Evolutionary conservation across 352 stramenopile species (phyloP).

Genomic region (Globisporangium emineosum): DNA sequence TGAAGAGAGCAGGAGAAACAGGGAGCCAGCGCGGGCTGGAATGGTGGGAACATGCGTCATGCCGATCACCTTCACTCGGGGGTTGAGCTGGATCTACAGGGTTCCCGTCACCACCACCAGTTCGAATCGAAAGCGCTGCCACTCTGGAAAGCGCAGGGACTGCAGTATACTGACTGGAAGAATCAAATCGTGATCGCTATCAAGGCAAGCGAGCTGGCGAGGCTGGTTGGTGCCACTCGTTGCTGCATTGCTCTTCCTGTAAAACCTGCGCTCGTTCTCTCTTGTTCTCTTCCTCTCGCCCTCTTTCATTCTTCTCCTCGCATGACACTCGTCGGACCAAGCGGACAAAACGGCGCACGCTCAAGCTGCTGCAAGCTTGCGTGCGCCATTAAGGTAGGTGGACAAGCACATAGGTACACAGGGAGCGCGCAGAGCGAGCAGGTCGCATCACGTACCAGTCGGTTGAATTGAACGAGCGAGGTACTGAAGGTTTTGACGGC

Average conservation of each 20-base stretch:
- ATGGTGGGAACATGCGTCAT: not conserved
- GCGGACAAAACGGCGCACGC: not conserved
- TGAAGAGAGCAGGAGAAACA: not conserved
- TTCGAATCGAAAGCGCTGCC: not conserved
- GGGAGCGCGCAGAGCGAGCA: not conserved
- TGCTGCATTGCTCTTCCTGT: not conserved
- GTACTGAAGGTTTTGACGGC: conserved; percentile 72
- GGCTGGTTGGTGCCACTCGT: not conserved
- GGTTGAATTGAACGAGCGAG: conserved; percentile 87
- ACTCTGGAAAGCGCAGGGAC: not conserved
- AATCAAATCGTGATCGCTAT: not conserved
- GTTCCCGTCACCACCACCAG: not conserved
- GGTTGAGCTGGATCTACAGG: conserved; percentile 1
- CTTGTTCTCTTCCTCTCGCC: not conserved
- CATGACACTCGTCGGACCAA: not conserved
- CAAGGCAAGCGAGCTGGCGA: not conserved
- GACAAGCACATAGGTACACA: not conserved
- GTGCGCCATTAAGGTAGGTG: not conserved
- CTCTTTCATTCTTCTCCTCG: not conserved
- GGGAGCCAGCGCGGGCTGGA: not conserved
- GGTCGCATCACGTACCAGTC: conserved; percentile 66
- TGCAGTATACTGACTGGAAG: not conserved
- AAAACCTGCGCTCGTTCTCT: conserved; percentile 1
- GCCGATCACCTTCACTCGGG: not conserved
- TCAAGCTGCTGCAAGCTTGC: not conserved